Evolutionary conservation across 177 flowering plant genomes (phyloP).

Genomic region (Telopea speciosissima): DNA sequence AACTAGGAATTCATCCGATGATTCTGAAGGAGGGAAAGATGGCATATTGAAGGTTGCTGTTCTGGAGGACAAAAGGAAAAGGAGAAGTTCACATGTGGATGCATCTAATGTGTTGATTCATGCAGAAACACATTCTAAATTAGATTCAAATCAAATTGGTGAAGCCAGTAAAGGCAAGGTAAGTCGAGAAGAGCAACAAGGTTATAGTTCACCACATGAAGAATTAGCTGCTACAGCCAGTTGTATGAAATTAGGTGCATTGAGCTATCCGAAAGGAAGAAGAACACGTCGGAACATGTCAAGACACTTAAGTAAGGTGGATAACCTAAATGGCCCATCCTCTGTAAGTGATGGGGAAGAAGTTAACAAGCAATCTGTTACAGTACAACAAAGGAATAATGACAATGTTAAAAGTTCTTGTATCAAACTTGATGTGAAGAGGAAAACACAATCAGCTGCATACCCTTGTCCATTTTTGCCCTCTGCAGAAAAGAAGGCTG

Average conservation of each 20-base stretch:
- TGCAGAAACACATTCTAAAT: conserved; percentile 5
- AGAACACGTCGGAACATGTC: conserved; percentile 26
- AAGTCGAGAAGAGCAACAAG: conserved; percentile 14
- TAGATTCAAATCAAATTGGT: conserved; percentile 7
- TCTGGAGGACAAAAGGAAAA: conserved; percentile 12
- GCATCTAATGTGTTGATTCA: conserved; percentile 5
- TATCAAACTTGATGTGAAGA: conserved; percentile 16
- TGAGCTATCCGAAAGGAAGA: conserved; percentile 21
- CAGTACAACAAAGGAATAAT: conserved; percentile 18
- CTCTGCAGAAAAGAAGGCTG: conserved; percentile 7
- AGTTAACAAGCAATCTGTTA: conserved; percentile 13
- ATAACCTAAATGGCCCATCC: conserved; percentile 14
- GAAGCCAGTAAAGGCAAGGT: conserved; percentile 11
- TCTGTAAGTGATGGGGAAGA: conserved; percentile 9
- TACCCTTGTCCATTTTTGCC: conserved; percentile 6
- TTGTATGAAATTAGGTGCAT: conserved; percentile 5
- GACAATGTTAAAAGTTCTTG: conserved; percentile 7
- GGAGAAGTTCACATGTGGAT: background rate
- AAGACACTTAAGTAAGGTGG: conserved; percentile 9
- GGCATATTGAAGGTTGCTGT: conserved; percentile 6
- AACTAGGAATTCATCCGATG: conserved; percentile 5
- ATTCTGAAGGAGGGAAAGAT: conserved; percentile 10
- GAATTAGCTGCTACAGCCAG: conserved; percentile 2
- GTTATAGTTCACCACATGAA: conserved; percentile 1
- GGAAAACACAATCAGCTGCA: conserved; percentile 17